Evolutionary conservation across 2,329 filamentous ascomycete species (phyloP).

Genomic region (Colletotrichum trifolii): DNA sequence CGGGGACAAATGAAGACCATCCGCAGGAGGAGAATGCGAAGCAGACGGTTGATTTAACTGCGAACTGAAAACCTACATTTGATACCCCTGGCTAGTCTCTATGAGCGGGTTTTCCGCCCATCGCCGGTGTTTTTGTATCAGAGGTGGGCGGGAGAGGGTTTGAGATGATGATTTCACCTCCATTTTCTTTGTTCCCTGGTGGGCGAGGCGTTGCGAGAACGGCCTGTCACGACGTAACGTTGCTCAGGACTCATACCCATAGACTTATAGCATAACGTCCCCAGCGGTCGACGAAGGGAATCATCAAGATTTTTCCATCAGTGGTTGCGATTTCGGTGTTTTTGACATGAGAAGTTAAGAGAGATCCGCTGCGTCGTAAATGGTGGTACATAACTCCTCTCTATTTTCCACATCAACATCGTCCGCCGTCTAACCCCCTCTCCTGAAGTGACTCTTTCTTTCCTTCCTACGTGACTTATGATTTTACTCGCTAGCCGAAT

Average conservation of each 20-base stretch:
- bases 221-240: conserved; percentile 9
- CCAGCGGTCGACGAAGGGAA: not conserved
- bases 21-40: no score
- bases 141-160: no score
- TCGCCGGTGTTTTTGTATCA: no score
- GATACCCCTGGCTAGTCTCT: conserved; percentile 10
- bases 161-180: not conserved
- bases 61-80: no score
- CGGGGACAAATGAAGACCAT: not conserved
- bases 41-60: no score
- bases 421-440: not conserved
- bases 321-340: conserved; percentile 20
- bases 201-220: conserved; percentile 11
- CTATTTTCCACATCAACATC: conserved; percentile 1
- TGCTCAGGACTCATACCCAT: conserved; percentile 19
- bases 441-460: conserved; percentile 17
- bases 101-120: no score
- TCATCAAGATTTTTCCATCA: conserved; percentile 4
- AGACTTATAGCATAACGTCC: conserved; percentile 21
- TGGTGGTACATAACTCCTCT: conserved; percentile 33
- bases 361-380: conserved; percentile 32
- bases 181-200: not conserved
- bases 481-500: conserved; percentile 37
- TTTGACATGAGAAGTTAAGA: conserved; percentile 18
- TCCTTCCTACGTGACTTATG: no score